Evolutionary conservation across 1,139 yeast genomes (phyloP), one percentile per base, ranked within the genome.

Genomic region (Saccharomyces hybrid): DNA sequence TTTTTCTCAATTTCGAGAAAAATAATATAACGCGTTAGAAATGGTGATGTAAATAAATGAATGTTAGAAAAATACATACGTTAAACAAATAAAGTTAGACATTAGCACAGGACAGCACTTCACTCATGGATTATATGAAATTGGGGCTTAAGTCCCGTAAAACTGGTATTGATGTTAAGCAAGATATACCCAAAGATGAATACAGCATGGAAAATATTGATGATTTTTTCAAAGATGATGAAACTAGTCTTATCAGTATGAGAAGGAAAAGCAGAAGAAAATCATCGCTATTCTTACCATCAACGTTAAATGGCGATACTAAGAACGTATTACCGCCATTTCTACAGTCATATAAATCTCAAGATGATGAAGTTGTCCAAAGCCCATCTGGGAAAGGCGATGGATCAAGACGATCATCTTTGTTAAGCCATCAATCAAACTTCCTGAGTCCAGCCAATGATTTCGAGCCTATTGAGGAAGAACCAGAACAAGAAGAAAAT

Each of bases 181-280:
- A 74, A 54, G 75, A 82, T 68, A 64, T 86, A 48, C 71, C 74
- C 34, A 78, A 81, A 61, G 95, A 87, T 68, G 80, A 79, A 56
- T 79, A 82, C 66, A 86, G 89, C 41, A 81, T 88, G 84, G 96
- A 89, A 65, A 87, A 84, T 63, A 70, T 88, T 47, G 87, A 86
- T 61, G 95, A 84, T 54, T 89, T 86, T 72, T 88, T 88, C 61
- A 77, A 78, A 46, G 83, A 80, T 26, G 78, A 71, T 47, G 68
- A 66, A 26, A 60, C 64, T 3, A 63, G 62, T 49, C 54, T 56
- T 14, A 51, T 57, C 7, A 54, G 56, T 46, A 34, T 54, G 28
- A 55, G 59, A 47, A 56, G 59, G 49, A 61, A 50, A 30, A 57
- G 56, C 41, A 55, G 63, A n/a, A 63, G 59, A 47, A 56, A 47